Base-by-base conservation (phyloP, 2,329 filamentous ascomycete genomes). In the Furcasterigmium furcatum region DNA sequence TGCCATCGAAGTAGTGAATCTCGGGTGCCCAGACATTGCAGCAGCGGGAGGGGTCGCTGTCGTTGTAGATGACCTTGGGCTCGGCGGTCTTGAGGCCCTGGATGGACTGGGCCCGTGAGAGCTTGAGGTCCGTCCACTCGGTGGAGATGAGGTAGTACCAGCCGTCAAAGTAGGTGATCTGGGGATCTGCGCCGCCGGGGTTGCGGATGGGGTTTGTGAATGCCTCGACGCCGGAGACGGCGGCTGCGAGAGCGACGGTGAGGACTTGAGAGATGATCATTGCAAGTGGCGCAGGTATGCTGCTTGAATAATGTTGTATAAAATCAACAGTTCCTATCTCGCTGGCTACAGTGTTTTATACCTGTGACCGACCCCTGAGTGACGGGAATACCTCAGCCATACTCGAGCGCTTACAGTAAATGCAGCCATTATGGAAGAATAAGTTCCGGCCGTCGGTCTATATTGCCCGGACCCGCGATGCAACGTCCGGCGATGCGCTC, bases 21-120 rank as follows among this genome's bases (percentile, higher is more conserved):
- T 80, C 77, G 0, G 77, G 78, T 0, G 79, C 77, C 78, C 78
- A 82, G 30, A 82, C 70, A 44, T 79, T 79, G 57, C 74, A 76
- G 58, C 73, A 75, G 14, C 74, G 64, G 4, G 62, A 63, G 2
- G 75, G 55, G 14, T 68, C 70, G 5, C 58, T 61, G 45, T 76
- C 73, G 0, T 65, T 68, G 63, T 74, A 82, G 22, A 82, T 73
- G 3, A 66, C 55, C 50, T 76, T 78, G 18, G 67, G 71, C 30
- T 71, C 65, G 0, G 71, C 76, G 0, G 67, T 74, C 63, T 79
- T 79, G n/a, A 83, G 59, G 0, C 76, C 77, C 25, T 73, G 70
- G 5, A 83, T 60, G 1, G 77, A 82, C 9, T 63, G 75, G 0
- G 79, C 70, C 1, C 76, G 66, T 1, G 75, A 71, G n/a, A 83